A percentile compares a stretch with the other conserved stretches of the same genome.
phyloP scores from a whole-genome alignment of 495 filamentous ascomycete genomes.

The Talaromyces stipitatus region DNA sequence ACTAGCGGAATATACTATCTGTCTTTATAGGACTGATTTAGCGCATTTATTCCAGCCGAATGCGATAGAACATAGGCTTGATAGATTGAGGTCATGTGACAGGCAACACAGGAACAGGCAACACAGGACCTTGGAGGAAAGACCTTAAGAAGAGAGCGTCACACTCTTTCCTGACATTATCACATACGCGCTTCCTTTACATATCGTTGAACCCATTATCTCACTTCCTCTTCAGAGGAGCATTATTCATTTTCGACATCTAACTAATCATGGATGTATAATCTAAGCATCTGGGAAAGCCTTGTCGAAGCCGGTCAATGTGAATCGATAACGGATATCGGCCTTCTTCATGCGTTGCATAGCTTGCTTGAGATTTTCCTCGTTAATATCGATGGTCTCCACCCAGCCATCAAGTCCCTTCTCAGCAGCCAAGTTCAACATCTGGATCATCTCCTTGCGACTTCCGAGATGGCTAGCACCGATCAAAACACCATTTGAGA shows the following conservation, averaged over 20 bases:
- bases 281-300: slow-evolving; percentile 30
- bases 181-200: too few species aligned
- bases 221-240: neutral
- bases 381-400: slow-evolving; percentile 64
- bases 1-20: slow-evolving; percentile 53
- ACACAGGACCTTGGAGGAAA: neutral
- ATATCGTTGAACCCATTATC: too few species aligned
- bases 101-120: too few species aligned
- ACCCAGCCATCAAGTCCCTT: slow-evolving; percentile 79
- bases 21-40: slow-evolving; percentile 52
- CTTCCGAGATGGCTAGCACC: slow-evolving; percentile 77
- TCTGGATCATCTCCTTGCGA: slow-evolving; percentile 69
- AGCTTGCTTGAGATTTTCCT: slow-evolving; percentile 59
- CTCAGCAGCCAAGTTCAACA: slow-evolving; percentile 76
- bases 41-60: slow-evolving; percentile 38
- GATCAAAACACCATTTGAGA: slow-evolving; percentile 70
- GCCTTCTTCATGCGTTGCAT: slow-evolving; percentile 62
- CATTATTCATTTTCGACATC: neutral
- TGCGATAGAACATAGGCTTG: neutral
- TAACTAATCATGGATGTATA: neutral
- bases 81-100: neutral
- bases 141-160: too few species aligned
- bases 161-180: too few species aligned
- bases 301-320: slow-evolving; percentile 58
- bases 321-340: slow-evolving; percentile 63